A percentile compares a stretch with the other conserved stretches of the same genome.
phyloP scores from a whole-genome alignment of 2,329 filamentous ascomycete genomes.

The Ceratocystis diversiconidia region DNA sequence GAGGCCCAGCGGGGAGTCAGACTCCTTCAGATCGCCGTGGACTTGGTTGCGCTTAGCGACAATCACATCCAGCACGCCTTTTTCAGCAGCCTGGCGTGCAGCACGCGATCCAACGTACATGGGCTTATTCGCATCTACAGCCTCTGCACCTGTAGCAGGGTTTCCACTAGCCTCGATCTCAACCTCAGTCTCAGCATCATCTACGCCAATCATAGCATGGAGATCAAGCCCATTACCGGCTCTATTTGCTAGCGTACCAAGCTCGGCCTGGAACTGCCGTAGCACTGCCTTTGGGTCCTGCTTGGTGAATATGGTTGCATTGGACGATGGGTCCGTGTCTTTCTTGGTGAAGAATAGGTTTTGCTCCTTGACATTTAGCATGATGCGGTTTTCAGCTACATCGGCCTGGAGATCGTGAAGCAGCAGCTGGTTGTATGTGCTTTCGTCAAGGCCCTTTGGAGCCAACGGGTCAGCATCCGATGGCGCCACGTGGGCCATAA shows the following conservation, averaged over 20 bases:
- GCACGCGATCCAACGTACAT: constrained; percentile 55
- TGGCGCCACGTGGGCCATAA: constrained; percentile 75
- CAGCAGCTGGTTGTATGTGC: constrained; percentile 58
- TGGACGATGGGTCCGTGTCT: constrained; percentile 33
- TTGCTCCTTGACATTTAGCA: constrained; percentile 79
- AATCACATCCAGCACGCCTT: constrained; percentile 52
- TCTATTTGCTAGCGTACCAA: constrained; percentile 38
- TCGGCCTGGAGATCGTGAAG: constrained; percentile 69
- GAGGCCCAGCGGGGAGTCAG: constrained; percentile 37
- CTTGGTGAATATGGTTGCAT: constrained; percentile 44
- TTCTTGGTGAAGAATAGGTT: constrained; percentile 62
- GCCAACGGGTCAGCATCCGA: constrained; percentile 55
- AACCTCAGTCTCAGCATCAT: constrained; percentile 55
- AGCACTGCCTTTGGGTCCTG: constrained; percentile 59
- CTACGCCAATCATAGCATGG: constrained; percentile 49
- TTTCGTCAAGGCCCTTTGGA: constrained; percentile 47
- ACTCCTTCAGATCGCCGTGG: constrained; percentile 35
- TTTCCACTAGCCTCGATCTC: constrained; percentile 20
- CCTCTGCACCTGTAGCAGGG: neutral
- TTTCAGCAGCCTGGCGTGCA: constrained; percentile 50
- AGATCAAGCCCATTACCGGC: constrained; percentile 42
- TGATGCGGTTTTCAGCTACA: constrained; percentile 59
- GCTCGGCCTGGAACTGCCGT: constrained; percentile 45
- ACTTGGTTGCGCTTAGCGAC: constrained; percentile 45
- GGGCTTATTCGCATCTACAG: constrained; percentile 28